Evolutionary conservation across 1,139 yeast genomes (phyloP), one percentile per base, ranked within the genome.

Genomic region (Candida smagusa): DNA sequence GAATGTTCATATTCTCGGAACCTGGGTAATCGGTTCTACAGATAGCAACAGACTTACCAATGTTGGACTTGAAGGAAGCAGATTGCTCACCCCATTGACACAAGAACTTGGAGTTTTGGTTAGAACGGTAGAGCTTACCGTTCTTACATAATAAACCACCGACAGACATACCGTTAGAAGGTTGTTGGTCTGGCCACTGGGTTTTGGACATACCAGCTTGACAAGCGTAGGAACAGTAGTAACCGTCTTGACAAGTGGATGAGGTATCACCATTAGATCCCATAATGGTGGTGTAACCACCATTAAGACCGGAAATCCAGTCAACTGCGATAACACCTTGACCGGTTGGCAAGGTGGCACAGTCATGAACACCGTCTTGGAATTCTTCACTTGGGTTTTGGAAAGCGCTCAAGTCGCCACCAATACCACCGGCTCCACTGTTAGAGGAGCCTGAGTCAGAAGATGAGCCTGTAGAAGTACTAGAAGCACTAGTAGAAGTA

Each of bases 1-100:
- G 92, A 46, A 84, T 74, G 58, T 77, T 85, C 94, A 84, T 84
- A 68, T 83, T 84, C 71, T 84, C 94, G 42, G 92, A 79, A 70
- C 92, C 92, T 58, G 94, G 92, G 69, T 84, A 84, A 63, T 84
- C 94, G 45, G 94, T 84, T 77, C 90, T 80, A 67, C 94, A 84
- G 49, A 84, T 74, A 39, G 92, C 86, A 52, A 84, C 85, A 34
- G 73, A 71, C 47, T 79, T 56, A 46, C 58, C 57, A 46, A 84
- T 58, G 52, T 81, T 61, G 41, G 79, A 75, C 42, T 68, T 79
- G 50, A 81, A 86, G 44, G 62, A 56, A 42, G 89, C 88, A 41
- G 77, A 58, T 43, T 81, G 69, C 42, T 61, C 62, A 60, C 90
- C 94, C 89, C 90, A 84, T 61, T 75, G 83, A 77, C 94, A 84